A percentile compares a stretch with the other conserved stretches of the same genome.
Evolutionary conservation across 768 basidiomycete genomes (phyloP).

Genomic region (Leccinum pellstonianum): DNA sequence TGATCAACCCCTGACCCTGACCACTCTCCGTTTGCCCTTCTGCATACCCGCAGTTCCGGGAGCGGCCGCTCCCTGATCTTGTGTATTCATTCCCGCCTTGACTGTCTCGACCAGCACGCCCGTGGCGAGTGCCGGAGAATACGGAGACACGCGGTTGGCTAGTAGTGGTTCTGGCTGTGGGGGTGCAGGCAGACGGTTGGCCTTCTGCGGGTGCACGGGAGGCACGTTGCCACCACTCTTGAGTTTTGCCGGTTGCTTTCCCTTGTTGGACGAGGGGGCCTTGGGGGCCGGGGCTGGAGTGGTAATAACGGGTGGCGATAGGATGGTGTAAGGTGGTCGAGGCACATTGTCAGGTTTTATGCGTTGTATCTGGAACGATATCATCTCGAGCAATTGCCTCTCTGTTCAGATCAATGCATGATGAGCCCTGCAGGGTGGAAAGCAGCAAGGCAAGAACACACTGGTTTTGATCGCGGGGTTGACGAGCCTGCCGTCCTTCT

Average conservation of each 20-base stretch:
- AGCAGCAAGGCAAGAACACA: constrained; percentile 39
- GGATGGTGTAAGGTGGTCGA: constrained; percentile 55
- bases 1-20: constrained; percentile 61
- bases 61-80: constrained; percentile 44
- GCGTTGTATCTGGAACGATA: constrained; percentile 70
- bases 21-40: constrained; percentile 81
- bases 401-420: constrained; percentile 42
- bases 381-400: constrained; percentile 74
- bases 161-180: constrained; percentile 76
- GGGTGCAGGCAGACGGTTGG: constrained; percentile 60
- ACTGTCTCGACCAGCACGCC: constrained; percentile 81
- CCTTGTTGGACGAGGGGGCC: constrained; percentile 38
- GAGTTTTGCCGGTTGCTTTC: constrained; percentile 51
- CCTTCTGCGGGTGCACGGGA: constrained; percentile 25
- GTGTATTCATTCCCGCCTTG: constrained; percentile 80
- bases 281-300: constrained; percentile 33
- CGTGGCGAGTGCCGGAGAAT: constrained; percentile 73
- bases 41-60: constrained; percentile 37
- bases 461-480: constrained; percentile 75
- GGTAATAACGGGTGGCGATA: constrained; percentile 28
- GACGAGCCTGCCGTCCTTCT: constrained; percentile 68
- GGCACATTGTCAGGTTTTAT: constrained; percentile 71
- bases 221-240: constrained; percentile 40
- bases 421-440: background rate
- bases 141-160: constrained; percentile 71